phyloP scores from a whole-genome alignment of 805 yeast species.

The Spathaspora arborariae region DNA sequence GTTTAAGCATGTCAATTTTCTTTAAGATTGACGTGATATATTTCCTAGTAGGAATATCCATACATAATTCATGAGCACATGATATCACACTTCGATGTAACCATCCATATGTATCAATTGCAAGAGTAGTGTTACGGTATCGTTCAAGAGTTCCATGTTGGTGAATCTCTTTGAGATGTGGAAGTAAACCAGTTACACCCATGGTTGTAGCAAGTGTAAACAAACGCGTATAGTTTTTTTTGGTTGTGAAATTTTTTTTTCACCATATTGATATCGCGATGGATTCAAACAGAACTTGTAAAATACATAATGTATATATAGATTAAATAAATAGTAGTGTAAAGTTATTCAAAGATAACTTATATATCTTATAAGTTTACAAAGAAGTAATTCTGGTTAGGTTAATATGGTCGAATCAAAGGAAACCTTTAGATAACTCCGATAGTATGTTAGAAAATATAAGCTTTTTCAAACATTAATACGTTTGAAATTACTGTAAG shows the following conservation, averaged over 20 bases:
- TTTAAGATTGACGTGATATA: slow-evolving; percentile 68
- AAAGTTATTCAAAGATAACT: too few species aligned
- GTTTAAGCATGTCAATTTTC: slow-evolving; percentile 60
- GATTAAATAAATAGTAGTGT: too few species aligned
- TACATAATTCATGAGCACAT: slow-evolving; percentile 80
- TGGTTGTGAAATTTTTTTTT: not conserved
- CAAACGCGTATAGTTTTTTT: not conserved
- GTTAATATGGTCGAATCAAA: too few species aligned
- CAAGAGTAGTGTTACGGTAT: slow-evolving; percentile 72
- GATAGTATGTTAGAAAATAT: too few species aligned
- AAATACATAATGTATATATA: too few species aligned
- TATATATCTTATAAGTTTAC: too few species aligned
- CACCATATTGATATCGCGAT: not conserved
- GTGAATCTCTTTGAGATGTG: slow-evolving; percentile 73
- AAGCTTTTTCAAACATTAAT: too few species aligned
- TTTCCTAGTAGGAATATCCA: slow-evolving; percentile 64
- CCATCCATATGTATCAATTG: slow-evolving; percentile 98
- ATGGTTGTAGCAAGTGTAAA: slow-evolving; percentile 26
- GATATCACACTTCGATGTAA: slow-evolving; percentile 79
- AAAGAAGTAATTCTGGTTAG: too few species aligned
- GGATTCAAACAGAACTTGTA: too few species aligned
- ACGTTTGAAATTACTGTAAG: too few species aligned
- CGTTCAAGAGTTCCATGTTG: slow-evolving; percentile 51
- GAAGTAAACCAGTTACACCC: slow-evolving; percentile 85
- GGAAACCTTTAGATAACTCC: too few species aligned